Percentiles rank a stretch among this genome's conserved stretches.
These are phyloP conservation scores for Kodamaea lidongshanica DNA, from an alignment of 805 yeast genomes.

Conservation along the genomic window DNA sequence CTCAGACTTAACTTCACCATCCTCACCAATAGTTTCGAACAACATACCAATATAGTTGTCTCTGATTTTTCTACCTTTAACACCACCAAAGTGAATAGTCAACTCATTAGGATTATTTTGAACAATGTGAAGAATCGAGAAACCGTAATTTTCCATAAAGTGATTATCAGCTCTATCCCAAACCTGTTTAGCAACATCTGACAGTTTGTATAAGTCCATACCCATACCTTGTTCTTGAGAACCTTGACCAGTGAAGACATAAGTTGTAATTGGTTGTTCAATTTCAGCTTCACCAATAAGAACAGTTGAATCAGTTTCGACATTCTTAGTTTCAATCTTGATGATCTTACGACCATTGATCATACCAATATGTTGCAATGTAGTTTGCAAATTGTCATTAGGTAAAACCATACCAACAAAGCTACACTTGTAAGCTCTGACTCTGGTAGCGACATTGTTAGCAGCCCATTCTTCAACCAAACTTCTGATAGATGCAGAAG, in stretches of 20 bases:
- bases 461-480: conserved; percentile 99
- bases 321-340: conserved; percentile 82
- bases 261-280: conserved; percentile 95
- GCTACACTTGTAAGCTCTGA: conserved; percentile 83
- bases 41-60: conserved; percentile 95
- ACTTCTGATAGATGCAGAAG: conserved; percentile 91
- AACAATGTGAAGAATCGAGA: conserved; percentile 93
- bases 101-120: conserved; percentile 91
- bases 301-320: conserved; percentile 71
- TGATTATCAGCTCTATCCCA: conserved; percentile 98
- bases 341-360: conserved; percentile 97
- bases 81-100: conserved; percentile 97
- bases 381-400: conserved; percentile 80
- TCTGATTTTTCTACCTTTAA: conserved; percentile 90
- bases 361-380: conserved; percentile 96
- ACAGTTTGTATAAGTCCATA: conserved; percentile 91
- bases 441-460: conserved; percentile 91
- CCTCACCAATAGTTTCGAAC: conserved; percentile 87
- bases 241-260: conserved; percentile 99
- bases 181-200: conserved; percentile 87
- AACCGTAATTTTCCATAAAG: conserved; percentile 90
- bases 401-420: conserved; percentile 98
- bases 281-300: conserved; percentile 96
- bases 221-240: conserved; percentile 99
- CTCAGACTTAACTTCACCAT: conserved; percentile 80